A percentile compares a stretch with the other conserved stretches of the same genome.
phyloP scores from a whole-genome alignment of 2,329 filamentous ascomycete species.

The Aspergillus sp. region DNA sequence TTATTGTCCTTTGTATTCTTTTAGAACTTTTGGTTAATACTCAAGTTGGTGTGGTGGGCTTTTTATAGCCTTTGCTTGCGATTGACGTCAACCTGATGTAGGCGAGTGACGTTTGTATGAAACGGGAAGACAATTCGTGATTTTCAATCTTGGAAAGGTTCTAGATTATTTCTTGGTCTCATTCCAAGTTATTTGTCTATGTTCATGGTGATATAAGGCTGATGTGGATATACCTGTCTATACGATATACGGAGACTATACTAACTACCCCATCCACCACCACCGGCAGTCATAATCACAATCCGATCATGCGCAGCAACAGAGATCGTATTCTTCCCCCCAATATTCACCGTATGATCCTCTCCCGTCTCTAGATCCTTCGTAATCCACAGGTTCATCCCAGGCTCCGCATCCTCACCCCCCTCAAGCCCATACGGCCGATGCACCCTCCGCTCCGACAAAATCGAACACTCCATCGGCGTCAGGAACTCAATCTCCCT shows the following conservation, averaged over 20 bases:
- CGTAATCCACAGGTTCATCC: slow-evolving; percentile 84
- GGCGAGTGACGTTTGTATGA: slow-evolving; percentile 1
- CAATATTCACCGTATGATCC: slow-evolving; percentile 57
- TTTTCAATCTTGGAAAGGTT: neutral
- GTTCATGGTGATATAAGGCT: neutral
- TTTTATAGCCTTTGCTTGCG: neutral
- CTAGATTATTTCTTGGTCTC: neutral
- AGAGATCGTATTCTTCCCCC: slow-evolving; percentile 62
- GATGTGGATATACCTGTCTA: neutral
- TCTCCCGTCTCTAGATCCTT: slow-evolving; percentile 60
- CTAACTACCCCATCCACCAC: slow-evolving; percentile 43
- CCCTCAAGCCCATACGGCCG: slow-evolving; percentile 81
- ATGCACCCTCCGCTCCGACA: slow-evolving; percentile 74
- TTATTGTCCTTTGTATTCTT: neutral
- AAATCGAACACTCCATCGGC: slow-evolving; percentile 75
- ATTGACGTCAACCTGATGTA: slow-evolving; percentile 24
- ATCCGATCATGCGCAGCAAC: slow-evolving; percentile 62
- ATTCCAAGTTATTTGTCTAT: neutral
- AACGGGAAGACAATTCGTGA: neutral
- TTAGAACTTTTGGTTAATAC: neutral
- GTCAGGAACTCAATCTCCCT: slow-evolving; percentile 83
- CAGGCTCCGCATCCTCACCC: slow-evolving; percentile 74
- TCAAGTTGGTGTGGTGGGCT: neutral
- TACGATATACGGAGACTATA: neutral
- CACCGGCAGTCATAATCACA: slow-evolving; percentile 59